Evolutionary conservation across 1,284 basidiomycete genomes (phyloP).

Genomic region (Boletus hoseneyae): DNA sequence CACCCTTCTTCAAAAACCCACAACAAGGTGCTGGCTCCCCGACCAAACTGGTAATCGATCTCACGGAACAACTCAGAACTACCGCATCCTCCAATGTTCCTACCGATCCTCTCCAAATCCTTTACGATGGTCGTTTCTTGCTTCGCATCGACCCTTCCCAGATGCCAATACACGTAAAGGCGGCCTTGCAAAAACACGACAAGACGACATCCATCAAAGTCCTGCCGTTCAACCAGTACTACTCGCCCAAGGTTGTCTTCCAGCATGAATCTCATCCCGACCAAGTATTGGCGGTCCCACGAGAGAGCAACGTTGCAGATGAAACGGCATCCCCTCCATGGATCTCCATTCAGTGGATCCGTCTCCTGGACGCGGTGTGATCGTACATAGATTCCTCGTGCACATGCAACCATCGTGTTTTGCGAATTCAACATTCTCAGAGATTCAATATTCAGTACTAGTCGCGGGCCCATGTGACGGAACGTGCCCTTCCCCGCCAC

Average conservation of each 20-base stretch:
- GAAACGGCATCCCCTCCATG: constrained; percentile 35
- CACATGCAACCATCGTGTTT: too few relatives aligned
- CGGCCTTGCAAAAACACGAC: constrained; percentile 12
- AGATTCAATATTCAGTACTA: too few relatives aligned
- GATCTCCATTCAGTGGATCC: constrained; percentile 47
- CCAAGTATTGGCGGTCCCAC: constrained; percentile 20
- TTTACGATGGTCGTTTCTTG: constrained; percentile 61
- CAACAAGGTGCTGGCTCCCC: constrained; percentile 23
- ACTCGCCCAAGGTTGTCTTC: constrained; percentile 45
- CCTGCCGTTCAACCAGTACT: constrained; percentile 41
- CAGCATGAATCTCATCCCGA: constrained; percentile 19
- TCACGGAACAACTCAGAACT: constrained; percentile 34
- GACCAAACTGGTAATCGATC: constrained; percentile 31
- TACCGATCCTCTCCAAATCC: constrained; percentile 33
- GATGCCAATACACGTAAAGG: constrained; percentile 35
- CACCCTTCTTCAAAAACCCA: constrained; percentile 30
- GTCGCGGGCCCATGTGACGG: too few relatives aligned
- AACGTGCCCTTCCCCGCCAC: too few relatives aligned
- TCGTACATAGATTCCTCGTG: not conserved
- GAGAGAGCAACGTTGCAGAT: constrained; percentile 1
- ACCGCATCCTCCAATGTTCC: constrained; percentile 2
- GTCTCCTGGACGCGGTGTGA: constrained; percentile 42
- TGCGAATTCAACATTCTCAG: too few relatives aligned
- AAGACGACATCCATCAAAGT: constrained; percentile 32
- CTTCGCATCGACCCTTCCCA: constrained; percentile 43